Evolutionary conservation across 352 stramenopile genomes (phyloP).

Genomic region (Pythium utonaiense): DNA sequence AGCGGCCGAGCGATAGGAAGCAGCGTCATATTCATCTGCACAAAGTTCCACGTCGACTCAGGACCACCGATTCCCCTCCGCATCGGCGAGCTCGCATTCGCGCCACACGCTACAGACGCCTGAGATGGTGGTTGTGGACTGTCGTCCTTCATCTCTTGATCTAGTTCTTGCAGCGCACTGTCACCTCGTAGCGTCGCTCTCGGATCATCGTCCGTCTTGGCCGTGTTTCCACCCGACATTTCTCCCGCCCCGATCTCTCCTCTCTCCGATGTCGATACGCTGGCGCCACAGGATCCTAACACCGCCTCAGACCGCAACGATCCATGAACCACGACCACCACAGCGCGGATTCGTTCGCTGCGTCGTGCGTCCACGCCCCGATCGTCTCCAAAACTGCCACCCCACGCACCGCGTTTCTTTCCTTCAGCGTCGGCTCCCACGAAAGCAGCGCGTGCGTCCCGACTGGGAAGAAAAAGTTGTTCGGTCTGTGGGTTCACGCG

Average conservation of each 20-base stretch:
- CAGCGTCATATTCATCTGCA: slow-evolving; percentile 86
- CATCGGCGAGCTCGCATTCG: not conserved
- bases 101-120: not conserved
- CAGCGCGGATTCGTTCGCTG: too few relatives aligned
- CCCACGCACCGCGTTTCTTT: not conserved
- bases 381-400: too few relatives aligned
- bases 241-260: not conserved
- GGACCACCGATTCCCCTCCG: slow-evolving; percentile 1
- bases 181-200: not conserved
- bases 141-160: slow-evolving; percentile 20
- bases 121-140: too few relatives aligned
- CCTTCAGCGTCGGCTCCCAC: not conserved
- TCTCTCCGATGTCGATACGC: not conserved
- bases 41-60: slow-evolving; percentile 65
- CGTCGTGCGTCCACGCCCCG: too few relatives aligned
- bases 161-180: not conserved
- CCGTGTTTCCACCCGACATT: slow-evolving; percentile 8
- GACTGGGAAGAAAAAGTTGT: too few relatives aligned
- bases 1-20: slow-evolving; percentile 69
- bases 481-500: not conserved
- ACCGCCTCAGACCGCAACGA: not conserved
- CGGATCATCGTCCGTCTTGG: not conserved
- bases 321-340: not conserved
- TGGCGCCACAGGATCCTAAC: not conserved
- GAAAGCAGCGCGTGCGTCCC: too few relatives aligned